Evolutionary conservation across 78 protist species (phyloP).

Genomic region (Dictyostelium intermedium): DNA sequence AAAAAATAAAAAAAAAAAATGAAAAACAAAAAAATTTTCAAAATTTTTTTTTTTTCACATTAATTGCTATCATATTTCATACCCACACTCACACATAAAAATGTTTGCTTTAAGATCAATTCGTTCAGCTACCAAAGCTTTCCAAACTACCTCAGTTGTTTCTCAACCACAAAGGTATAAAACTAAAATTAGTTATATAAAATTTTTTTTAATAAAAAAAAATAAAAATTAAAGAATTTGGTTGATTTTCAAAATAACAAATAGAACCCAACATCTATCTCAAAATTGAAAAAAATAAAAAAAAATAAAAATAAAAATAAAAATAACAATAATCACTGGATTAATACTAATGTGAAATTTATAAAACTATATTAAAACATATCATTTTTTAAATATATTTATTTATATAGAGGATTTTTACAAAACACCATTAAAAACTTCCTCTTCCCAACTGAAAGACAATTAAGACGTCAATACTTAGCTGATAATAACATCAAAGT

Average conservation of each 20-base stretch:
- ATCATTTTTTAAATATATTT: no score
- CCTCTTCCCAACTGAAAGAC: slow-evolving; percentile 78
- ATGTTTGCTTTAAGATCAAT: slow-evolving; percentile 13
- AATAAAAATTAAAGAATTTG: background rate
- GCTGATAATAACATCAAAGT: background rate
- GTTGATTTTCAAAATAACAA: no score
- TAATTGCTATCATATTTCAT: background rate
- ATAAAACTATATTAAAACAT: background rate
- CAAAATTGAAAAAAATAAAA: background rate
- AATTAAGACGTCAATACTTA: slow-evolving; percentile 39
- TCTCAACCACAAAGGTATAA: slow-evolving; percentile 10
- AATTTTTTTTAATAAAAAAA: no score
- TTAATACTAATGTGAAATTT: background rate
- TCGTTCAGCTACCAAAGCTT: slow-evolving; percentile 5
- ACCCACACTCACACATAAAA: background rate
- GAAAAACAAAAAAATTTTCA: background rate
- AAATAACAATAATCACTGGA: background rate
- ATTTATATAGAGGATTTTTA: slow-evolving; percentile 46
- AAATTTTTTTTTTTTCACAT: background rate
- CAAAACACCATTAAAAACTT: slow-evolving; percentile 20
- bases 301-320: background rate
- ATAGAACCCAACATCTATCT: no score
- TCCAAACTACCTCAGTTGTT: background rate
- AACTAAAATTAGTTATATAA: background rate
- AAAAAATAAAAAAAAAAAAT: background rate